phyloP scores from a whole-genome alignment of 2,329 filamentous ascomycete species.

The Thelonectria blattea region DNA sequence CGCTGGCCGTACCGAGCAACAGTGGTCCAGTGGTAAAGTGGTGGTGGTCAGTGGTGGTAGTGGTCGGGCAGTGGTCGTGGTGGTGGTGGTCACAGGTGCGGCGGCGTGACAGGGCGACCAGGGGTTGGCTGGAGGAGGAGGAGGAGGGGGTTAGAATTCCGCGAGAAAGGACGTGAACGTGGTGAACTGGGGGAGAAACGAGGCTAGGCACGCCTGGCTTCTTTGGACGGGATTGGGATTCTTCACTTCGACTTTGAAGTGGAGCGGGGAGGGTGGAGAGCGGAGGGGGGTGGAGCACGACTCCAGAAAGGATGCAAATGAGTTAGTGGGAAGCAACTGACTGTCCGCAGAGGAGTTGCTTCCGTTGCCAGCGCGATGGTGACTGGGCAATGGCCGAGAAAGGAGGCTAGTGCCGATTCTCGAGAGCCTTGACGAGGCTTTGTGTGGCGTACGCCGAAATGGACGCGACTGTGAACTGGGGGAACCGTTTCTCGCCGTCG shows the following conservation, averaged over 20 bases:
- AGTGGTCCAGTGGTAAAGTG: no score
- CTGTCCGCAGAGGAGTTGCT: not conserved
- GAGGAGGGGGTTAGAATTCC: slow-evolving; percentile 6
- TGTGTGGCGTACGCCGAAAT: slow-evolving; percentile 10
- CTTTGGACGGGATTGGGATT: not conserved
- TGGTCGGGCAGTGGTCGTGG: no score
- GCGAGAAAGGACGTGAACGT: slow-evolving; percentile 13
- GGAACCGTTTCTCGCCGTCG: slow-evolving; percentile 10
- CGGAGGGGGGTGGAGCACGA: slow-evolving; percentile 16
- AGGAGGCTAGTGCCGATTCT: slow-evolving; percentile 10
- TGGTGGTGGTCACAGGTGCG: slow-evolving; percentile 15
- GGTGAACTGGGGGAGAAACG: slow-evolving; percentile 17
- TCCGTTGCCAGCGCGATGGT: slow-evolving; percentile 9
- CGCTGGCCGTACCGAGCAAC: not conserved
- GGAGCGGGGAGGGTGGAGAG: slow-evolving; percentile 17
- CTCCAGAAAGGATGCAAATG: slow-evolving; percentile 21
- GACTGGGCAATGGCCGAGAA: slow-evolving; percentile 4
- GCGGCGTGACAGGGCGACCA: slow-evolving; percentile 18
- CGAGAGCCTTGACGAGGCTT: slow-evolving; percentile 1
- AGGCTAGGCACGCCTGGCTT: slow-evolving; percentile 14
- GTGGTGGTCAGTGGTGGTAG: not conserved
- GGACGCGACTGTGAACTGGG: slow-evolving; percentile 13
- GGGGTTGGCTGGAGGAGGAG: slow-evolving; percentile 10
- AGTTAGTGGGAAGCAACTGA: slow-evolving; percentile 10
- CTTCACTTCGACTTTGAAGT: not conserved